phyloP scores from a whole-genome alignment of 495 filamentous ascomycete genomes.

The Recurvomyces mirabilis region DNA sequence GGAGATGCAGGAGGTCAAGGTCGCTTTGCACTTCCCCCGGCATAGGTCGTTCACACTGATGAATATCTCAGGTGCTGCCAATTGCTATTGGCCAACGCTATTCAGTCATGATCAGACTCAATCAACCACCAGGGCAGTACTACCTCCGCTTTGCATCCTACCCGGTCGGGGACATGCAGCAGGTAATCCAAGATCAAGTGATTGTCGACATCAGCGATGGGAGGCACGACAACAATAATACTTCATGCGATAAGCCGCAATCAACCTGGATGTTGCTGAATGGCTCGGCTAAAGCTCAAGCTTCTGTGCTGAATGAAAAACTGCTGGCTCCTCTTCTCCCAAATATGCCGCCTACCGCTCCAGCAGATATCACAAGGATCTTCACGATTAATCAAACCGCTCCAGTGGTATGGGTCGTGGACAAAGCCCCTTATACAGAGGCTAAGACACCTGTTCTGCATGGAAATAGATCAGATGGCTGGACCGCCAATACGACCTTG shows the following conservation, averaged over 20 bases:
- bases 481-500: constrained; percentile 18
- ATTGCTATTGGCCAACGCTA: constrained; percentile 21
- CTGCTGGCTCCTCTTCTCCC: constrained; percentile 12
- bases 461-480: constrained; percentile 19
- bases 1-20: constrained; percentile 21
- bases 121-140: constrained; percentile 20
- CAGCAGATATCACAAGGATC: constrained; percentile 7
- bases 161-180: constrained; percentile 17
- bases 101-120: constrained; percentile 22
- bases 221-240: neutral
- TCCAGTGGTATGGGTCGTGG: constrained; percentile 20
- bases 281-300: constrained; percentile 4
- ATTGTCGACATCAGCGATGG: constrained; percentile 7
- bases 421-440: constrained; percentile 13
- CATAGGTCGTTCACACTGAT: neutral
- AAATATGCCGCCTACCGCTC: constrained; percentile 2
- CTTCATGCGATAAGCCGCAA: constrained; percentile 1
- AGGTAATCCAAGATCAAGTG: constrained; percentile 17
- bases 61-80: constrained; percentile 12
- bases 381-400: constrained; percentile 20
- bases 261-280: constrained; percentile 18
- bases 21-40: neutral
- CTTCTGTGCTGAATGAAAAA: constrained; percentile 2
- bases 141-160: constrained; percentile 19
- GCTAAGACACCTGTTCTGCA: constrained; percentile 13